These are phyloP conservation scores for Gillenia trifoliata DNA, from an alignment of 306 rosid species.

Conservation along the genomic window DNA sequence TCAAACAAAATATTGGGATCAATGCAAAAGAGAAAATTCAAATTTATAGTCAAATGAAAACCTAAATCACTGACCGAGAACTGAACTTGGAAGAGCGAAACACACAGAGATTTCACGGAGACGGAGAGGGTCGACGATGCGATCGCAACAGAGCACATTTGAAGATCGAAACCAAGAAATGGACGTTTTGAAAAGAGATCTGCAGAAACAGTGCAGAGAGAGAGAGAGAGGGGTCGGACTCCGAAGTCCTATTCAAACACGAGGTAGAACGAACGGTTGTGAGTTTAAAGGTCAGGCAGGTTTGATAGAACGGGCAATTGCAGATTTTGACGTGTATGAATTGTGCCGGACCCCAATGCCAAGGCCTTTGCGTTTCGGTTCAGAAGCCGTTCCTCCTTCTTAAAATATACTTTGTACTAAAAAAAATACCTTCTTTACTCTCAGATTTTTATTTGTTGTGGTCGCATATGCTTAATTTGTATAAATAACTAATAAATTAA, in stretches of 20 bases:
- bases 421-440: no score
- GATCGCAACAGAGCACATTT: conserved; percentile 25
- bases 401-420: no score
- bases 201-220: conserved; percentile 15
- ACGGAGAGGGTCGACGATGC: not conserved
- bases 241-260: conserved; percentile 80
- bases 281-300: conserved; percentile 31
- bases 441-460: no score
- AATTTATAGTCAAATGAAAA: not conserved
- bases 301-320: not conserved
- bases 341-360: not conserved
- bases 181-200: conserved; percentile 14
- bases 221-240: conserved; percentile 25
- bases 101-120: conserved; percentile 8
- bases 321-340: conserved; percentile 21
- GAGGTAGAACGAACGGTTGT: conserved; percentile 26
- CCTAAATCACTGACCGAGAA: conserved; percentile 30
- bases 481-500: no score
- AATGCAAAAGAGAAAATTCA: not conserved
- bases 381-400: no score
- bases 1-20: no score
- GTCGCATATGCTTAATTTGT: no score
- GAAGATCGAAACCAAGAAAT: conserved; percentile 37
- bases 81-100: conserved; percentile 23
- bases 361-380: no score